These are phyloP conservation scores for Cordia subcordata DNA, from an alignment of 257 asterid genomes.

Conservation along the genomic window DNA sequence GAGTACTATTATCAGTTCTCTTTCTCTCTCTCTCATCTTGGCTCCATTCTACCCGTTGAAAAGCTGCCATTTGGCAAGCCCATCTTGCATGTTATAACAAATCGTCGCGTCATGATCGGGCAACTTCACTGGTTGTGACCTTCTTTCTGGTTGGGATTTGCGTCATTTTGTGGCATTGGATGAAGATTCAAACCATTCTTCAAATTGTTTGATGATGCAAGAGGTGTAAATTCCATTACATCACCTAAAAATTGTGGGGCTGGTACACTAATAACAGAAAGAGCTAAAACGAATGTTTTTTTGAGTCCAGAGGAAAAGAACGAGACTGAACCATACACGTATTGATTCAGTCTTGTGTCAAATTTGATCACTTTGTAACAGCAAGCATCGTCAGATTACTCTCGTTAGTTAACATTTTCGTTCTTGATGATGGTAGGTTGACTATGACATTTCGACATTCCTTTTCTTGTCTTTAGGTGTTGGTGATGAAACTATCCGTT, in stretches of 20 bases:
- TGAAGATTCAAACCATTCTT: neutral
- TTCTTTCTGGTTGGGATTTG: neutral
- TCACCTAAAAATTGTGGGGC: neutral
- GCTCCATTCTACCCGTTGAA: neutral
- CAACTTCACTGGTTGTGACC: neutral
- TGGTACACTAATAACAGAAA: constrained; percentile 10
- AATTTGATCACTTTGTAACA: constrained; percentile 5
- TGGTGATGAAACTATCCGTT: neutral
- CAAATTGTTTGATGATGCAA: neutral
- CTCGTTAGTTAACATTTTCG: neutral
- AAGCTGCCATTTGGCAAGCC: constrained; percentile 4
- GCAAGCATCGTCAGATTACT: constrained; percentile 1
- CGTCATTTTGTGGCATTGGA: neutral
- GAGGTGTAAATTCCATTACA: neutral
- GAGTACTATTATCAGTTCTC: no score
- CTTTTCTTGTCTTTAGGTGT: neutral
- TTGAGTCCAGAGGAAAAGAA: neutral
- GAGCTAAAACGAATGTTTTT: neutral
- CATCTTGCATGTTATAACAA: neutral
- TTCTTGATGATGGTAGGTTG: neutral
- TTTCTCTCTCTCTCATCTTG: neutral
- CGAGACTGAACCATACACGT: neutral
- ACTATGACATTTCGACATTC: neutral
- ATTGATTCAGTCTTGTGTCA: neutral
- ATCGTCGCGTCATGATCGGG: constrained; percentile 6